Evolutionary conservation across 2,329 filamentous ascomycete genomes (phyloP), one percentile per base, ranked within the genome.

Genomic region (Ophiostoma perfectum): DNA sequence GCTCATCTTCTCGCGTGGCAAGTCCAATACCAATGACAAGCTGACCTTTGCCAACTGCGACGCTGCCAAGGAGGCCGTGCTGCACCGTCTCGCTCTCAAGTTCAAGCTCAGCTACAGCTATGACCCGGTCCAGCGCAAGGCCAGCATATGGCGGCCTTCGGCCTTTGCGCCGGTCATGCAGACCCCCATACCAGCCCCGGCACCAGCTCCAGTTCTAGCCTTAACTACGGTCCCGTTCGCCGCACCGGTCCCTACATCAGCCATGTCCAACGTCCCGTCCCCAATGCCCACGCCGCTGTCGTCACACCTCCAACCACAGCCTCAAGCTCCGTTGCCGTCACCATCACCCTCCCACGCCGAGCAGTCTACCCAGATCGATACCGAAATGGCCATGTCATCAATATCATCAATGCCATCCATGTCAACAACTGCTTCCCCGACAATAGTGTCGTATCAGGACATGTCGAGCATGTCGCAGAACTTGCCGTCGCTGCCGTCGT

Each of bases 71-170:
- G 74, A 74, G n/a, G 68, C 73, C 42, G 58, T 74, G 7, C 45
- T 76, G 67, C 74, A 75, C 67, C 70, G 68, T 5, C 68, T 76
- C 38, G 73, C 75, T 14, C 71, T 76, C 55, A 73, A 73, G 64
- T 71, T 75, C 5, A 72, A 73, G 11, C 72, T 76, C 38, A 74
- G 71, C 58, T 76, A 76, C 68, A 73, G 71, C 52, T 75, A 75
- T 55, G 73, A 76, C 38, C 72, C 73, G 1, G 69, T 70, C 2
- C 72, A 70, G 60, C 72, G 68, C 5, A 70, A 72, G 36, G 75
- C 73, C 0, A 72, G 70, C 1, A 71, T 76, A 65, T 74, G 72
- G 60, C 72, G 72, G 2, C 68, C 72, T 36, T 52, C 52, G 1
- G 44, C 58, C 0, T 63, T 67, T 16, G 49, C 55, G 5, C 18